Evolutionary conservation across 805 yeast species (phyloP).

Genomic region (Ogataea nitratoaversa): DNA sequence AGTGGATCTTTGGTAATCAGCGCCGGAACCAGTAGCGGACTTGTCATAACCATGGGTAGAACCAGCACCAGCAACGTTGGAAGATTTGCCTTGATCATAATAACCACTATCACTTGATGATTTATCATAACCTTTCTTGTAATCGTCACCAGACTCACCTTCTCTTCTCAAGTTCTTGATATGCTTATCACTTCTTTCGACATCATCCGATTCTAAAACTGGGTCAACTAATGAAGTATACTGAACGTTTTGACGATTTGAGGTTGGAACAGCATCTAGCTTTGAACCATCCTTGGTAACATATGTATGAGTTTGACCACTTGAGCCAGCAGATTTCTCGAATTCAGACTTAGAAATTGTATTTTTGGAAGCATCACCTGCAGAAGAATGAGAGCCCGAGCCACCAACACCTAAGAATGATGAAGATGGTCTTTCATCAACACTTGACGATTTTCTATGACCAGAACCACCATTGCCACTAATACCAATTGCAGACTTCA

Average conservation of each 20-base stretch:
- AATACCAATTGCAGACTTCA: slow-evolving; percentile 2
- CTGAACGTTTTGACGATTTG: slow-evolving; percentile 14
- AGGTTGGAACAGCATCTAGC: slow-evolving; percentile 12
- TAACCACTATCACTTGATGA: background rate
- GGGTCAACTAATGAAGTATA: slow-evolving; percentile 29
- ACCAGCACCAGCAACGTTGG: background rate
- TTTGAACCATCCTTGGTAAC: slow-evolving; percentile 7
- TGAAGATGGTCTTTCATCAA: background rate
- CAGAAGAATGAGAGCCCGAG: background rate
- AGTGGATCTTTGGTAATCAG: background rate
- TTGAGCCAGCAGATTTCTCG: slow-evolving; percentile 1
- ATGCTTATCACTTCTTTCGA: slow-evolving; percentile 4
- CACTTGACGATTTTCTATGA: background rate
- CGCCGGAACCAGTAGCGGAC: no score
- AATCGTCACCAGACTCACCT: no score
- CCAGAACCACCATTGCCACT: background rate
- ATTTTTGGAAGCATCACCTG: slow-evolving; percentile 9
- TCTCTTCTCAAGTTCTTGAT: background rate
- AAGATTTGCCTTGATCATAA: background rate
- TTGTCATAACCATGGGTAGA: background rate
- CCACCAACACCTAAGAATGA: no score
- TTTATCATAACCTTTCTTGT: background rate
- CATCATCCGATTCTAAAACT: slow-evolving; percentile 17
- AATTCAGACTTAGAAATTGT: slow-evolving; percentile 8
- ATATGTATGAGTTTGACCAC: slow-evolving; percentile 8